A percentile compares a stretch with the other conserved stretches of the same genome.
Evolutionary conservation across 2,329 filamentous ascomycete species (phyloP).

Genomic region (Fusarium palustre): DNA sequence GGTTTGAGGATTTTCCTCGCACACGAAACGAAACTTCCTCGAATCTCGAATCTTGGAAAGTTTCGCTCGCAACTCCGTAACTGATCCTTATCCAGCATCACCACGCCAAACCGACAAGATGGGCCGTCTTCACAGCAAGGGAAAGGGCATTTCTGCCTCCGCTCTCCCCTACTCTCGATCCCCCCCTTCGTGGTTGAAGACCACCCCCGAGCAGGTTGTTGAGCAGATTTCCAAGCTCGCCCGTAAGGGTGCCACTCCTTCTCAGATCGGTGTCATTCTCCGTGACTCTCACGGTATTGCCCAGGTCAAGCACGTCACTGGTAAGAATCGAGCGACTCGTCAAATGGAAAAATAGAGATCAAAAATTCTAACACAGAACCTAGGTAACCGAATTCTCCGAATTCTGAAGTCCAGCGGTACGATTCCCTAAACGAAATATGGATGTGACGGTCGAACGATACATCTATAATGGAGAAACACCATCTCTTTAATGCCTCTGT

Average conservation of each 20-base stretch:
- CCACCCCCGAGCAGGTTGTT: constrained; percentile 96
- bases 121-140: constrained; percentile 99
- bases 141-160: constrained; percentile 98
- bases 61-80: constrained; percentile 56
- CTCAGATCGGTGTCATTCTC: constrained; percentile 98
- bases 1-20: constrained; percentile 52
- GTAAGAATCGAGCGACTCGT: constrained; percentile 65
- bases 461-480: constrained; percentile 43
- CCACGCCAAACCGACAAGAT: constrained; percentile 70
- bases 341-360: background rate
- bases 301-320: constrained; percentile 97
- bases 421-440: constrained; percentile 57
- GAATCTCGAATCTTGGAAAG: constrained; percentile 10
- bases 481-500: constrained; percentile 75
- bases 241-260: constrained; percentile 98
- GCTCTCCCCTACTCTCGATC: constrained; percentile 97
- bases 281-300: constrained; percentile 98
- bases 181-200: constrained; percentile 96
- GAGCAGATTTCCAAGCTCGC: constrained; percentile 99
- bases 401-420: constrained; percentile 98
- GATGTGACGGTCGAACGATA: constrained; percentile 48
- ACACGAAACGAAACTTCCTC: constrained; percentile 12
- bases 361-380: constrained; percentile 52
- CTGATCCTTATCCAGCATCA: constrained; percentile 45
- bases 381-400: constrained; percentile 99